Percentiles rank a stretch among this genome's conserved stretches.
Evolutionary conservation across 2,329 filamentous ascomycete species (phyloP).

Genomic region (Colletotrichum endophyticum): DNA sequence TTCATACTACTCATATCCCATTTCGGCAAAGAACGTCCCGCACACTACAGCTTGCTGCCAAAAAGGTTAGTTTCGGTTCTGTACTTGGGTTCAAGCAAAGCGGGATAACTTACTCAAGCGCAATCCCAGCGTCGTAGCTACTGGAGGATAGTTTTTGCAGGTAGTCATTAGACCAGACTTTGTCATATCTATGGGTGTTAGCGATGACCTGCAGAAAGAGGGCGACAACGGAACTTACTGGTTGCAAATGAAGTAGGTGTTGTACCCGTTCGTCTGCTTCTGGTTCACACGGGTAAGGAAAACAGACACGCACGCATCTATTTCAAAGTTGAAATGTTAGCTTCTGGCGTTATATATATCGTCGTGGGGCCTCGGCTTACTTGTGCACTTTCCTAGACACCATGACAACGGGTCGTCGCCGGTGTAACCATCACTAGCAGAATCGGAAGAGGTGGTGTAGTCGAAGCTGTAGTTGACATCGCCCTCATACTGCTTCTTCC

Average conservation of each 20-base stretch:
- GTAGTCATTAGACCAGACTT: background rate
- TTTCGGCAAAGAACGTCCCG: background rate
- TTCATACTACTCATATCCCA: background rate
- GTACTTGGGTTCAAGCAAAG: no score
- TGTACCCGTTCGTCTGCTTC: background rate
- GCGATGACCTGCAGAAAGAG: background rate
- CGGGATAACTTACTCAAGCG: background rate
- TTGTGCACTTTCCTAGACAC: background rate
- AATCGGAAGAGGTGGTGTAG: background rate
- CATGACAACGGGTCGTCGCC: background rate
- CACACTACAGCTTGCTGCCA: background rate
- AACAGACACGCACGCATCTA: background rate
- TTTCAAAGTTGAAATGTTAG: background rate
- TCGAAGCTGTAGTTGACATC: background rate
- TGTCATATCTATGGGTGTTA: background rate
- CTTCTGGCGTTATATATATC: accelerated
- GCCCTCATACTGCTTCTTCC: background rate
- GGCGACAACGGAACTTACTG: background rate
- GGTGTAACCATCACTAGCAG: background rate
- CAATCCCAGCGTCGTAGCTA: background rate
- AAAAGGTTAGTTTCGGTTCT: background rate
- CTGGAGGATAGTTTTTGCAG: background rate
- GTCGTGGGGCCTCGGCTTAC: accelerated
- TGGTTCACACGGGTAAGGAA: background rate
- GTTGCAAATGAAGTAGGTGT: background rate